phyloP scores from a whole-genome alignment of 306 rosid genomes.

The Vigna unguiculata region DNA sequence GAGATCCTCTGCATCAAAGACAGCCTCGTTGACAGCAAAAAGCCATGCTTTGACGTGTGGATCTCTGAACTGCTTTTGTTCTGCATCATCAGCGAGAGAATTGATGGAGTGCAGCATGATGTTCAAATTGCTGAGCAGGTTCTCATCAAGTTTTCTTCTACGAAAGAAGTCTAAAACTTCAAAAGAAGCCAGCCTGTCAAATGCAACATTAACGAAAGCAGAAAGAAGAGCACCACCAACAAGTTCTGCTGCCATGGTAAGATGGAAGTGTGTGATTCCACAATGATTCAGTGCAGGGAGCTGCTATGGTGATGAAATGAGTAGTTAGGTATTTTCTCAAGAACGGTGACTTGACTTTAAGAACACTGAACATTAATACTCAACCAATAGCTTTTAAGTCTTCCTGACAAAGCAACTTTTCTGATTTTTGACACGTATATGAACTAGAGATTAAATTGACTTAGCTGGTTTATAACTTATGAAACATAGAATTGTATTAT shows the following conservation, averaged over 20 bases:
- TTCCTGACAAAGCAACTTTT: too few species aligned
- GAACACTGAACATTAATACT: too few species aligned
- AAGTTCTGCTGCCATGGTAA: background rate
- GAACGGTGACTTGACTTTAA: background rate
- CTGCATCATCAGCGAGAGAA: background rate
- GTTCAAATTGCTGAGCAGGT: too few species aligned
- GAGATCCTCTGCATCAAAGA: background rate
- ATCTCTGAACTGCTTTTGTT: background rate
- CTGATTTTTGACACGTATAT: too few species aligned
- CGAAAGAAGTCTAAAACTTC: background rate
- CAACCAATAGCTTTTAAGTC: background rate
- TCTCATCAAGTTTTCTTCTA: background rate
- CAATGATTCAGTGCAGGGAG: background rate
- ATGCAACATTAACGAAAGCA: background rate
- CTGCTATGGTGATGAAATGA: background rate
- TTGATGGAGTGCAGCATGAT: background rate
- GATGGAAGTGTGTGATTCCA: background rate
- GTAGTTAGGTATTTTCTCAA: background rate
- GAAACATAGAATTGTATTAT: too few species aligned
- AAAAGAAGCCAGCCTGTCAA: background rate
- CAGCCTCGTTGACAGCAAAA: background rate
- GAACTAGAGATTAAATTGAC: too few species aligned
- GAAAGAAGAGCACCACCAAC: conserved; percentile 20
- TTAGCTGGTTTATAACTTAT: too few species aligned
- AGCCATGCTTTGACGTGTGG: background rate